Conservation (phyloP, 2,329 filamentous ascomycete genomes). For the Diaporthe citrichinensis region DNA sequence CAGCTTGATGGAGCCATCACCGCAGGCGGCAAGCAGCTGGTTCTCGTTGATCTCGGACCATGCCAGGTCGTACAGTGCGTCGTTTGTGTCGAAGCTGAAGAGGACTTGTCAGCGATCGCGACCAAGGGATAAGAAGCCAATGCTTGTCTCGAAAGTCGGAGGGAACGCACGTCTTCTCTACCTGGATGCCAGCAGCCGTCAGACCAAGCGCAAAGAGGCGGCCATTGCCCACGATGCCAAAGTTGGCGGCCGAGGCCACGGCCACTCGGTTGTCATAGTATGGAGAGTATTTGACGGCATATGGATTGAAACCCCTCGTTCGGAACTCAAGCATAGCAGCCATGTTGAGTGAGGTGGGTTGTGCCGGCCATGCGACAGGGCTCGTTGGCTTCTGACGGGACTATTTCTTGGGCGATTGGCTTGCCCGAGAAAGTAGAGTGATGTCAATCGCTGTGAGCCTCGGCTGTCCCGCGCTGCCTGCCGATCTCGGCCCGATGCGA, state of each 20-base stretch:
- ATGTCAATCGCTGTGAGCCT: conserved; percentile 39
- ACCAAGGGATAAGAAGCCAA: background rate
- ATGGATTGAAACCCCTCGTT: conserved; percentile 94
- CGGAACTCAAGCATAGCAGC: conserved; percentile 89
- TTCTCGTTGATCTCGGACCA: conserved; percentile 99
- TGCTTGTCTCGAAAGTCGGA: background rate
- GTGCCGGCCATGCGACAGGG: conserved; percentile 19
- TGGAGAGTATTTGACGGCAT: conserved; percentile 97
- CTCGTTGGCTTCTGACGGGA: background rate
- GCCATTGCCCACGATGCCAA: conserved; percentile 96
- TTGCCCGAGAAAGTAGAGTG: background rate
- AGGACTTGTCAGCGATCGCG: background rate
- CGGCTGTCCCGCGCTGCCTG: conserved; percentile 32
- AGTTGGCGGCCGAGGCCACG: conserved; percentile 92
- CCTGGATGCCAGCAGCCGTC: conserved; percentile 85
- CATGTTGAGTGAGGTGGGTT: conserved; percentile 48
- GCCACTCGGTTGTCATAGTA: conserved; percentile 97
- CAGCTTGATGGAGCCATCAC: conserved; percentile 94
- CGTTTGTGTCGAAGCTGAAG: conserved; percentile 91
- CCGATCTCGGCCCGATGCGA: conserved; percentile 31
- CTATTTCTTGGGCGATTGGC: background rate
- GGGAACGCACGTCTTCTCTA: conserved; percentile 79
- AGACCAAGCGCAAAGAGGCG: conserved; percentile 87
- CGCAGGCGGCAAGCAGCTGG: conserved; percentile 89
- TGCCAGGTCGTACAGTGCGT: conserved; percentile 92